Conservation (phyloP, 2,329 filamentous ascomycete genomes). For the Orbilia javanica region DNA sequence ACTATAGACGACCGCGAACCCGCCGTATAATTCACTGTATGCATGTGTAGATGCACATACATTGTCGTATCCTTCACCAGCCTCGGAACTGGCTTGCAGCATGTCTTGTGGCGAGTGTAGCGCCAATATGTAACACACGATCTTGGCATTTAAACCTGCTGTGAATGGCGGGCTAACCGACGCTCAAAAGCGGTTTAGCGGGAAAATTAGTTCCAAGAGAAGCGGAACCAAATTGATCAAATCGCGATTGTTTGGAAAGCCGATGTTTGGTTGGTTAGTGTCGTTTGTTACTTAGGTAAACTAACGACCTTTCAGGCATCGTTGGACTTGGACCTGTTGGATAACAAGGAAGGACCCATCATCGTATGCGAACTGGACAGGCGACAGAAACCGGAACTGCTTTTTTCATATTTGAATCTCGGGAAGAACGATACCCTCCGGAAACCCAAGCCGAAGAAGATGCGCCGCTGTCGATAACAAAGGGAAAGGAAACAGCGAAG, state of each 20-base stretch:
- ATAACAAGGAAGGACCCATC: background rate
- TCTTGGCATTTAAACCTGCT: background rate
- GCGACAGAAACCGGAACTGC: background rate
- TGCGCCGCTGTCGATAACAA: conserved; percentile 37
- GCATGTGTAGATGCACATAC: too few relatives aligned
- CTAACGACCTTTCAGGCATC: conserved; percentile 27
- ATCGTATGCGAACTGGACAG: background rate
- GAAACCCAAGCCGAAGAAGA: background rate
- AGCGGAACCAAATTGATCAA: conserved; percentile 21
- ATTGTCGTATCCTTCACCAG: too few relatives aligned
- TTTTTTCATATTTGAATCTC: background rate
- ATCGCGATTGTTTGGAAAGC: conserved; percentile 21
- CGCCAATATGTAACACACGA: too few relatives aligned
- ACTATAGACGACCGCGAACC: too few relatives aligned
- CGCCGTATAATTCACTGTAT: too few relatives aligned
- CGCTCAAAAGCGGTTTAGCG: conserved; percentile 15
- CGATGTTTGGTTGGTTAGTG: background rate
- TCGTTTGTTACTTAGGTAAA: background rate
- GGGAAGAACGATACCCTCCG: background rate
- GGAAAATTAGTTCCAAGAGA: background rate
- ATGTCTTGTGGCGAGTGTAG: background rate
- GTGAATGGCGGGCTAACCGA: conserved; percentile 41
- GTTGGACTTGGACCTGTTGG: conserved; percentile 3
- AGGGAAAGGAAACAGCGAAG: background rate
- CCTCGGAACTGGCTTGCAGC: too few relatives aligned